A percentile compares a stretch with the other conserved stretches of the same genome.
Conservation (phyloP, 2,329 filamentous ascomycete species). For the Aspergillus sp. region DNA sequence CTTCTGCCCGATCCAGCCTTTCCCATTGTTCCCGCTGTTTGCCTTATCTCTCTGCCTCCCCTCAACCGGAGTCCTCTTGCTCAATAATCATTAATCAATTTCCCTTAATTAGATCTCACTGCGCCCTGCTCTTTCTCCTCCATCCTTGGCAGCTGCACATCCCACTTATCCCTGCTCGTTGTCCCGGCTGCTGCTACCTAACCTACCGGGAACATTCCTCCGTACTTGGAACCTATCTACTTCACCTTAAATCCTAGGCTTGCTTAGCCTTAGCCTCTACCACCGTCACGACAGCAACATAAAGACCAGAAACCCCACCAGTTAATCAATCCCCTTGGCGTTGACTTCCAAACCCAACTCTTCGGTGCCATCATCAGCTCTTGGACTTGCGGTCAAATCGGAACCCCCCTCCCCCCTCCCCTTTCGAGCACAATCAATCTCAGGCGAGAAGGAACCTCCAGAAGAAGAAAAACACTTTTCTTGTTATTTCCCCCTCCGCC, state of each 20-base stretch:
- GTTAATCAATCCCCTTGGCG: neutral
- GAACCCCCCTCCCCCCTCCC: constrained; percentile 1
- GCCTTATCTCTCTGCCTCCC: neutral
- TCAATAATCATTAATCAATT: neutral
- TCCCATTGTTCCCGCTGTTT: neutral
- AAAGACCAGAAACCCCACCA: neutral
- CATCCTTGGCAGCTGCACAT: neutral
- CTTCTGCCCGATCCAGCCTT: neutral
- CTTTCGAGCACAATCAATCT: constrained; percentile 1
- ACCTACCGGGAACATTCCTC: neutral
- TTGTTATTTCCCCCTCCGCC: constrained; percentile 3
- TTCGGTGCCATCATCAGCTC: neutral
- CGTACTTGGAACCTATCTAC: neutral
- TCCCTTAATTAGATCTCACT: neutral
- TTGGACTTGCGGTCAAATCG: constrained; percentile 1
- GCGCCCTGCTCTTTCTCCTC: neutral
- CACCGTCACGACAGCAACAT: neutral
- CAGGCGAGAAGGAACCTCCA: constrained; percentile 13
- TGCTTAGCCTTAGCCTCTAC: neutral
- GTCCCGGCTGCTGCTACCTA: neutral
- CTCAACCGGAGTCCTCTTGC: neutral
- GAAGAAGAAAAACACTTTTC: constrained; percentile 5
- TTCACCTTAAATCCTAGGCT: neutral
- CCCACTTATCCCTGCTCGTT: neutral
- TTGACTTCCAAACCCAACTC: neutral